Conservation (phyloP, 129 eudicot genomes). For the Escallonia herrerae region DNA sequence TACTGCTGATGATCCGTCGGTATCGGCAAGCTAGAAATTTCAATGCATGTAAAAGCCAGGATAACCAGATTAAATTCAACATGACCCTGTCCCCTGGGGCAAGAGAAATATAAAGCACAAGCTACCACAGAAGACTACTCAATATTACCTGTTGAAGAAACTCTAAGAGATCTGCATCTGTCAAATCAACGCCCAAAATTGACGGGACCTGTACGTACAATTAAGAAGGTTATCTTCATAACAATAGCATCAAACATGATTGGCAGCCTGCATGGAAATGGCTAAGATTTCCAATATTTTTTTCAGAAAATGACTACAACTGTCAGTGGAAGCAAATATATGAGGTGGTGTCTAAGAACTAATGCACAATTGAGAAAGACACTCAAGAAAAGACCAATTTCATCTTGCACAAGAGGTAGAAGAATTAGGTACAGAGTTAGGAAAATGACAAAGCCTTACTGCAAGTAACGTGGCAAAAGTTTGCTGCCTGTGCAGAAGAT, state of each 20-base stretch:
- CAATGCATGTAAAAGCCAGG: background rate
- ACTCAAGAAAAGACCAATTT: background rate
- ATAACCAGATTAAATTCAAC: background rate
- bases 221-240: conserved; percentile 1
- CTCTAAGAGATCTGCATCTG: conserved; percentile 81
- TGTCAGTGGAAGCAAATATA: background rate
- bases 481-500: conserved; percentile 64
- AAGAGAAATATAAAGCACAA: background rate
- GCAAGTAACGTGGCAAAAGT: conserved; percentile 61
- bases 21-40: conserved; percentile 74
- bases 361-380: too few species aligned
- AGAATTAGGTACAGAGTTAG: background rate
- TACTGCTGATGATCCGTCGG: conserved; percentile 85
- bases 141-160: conserved; percentile 64
- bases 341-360: too few species aligned
- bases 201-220: conserved; percentile 74
- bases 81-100: background rate
- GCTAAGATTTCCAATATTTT: background rate
- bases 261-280: background rate
- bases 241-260: background rate
- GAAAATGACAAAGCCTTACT: conserved; percentile 29
- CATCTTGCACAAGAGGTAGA: conserved; percentile 1
- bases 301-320: background rate
- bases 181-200: conserved; percentile 80
- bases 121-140: background rate